Evolutionary conservation across 768 basidiomycete species (phyloP).

Genomic region (Myochromella boudieri): DNA sequence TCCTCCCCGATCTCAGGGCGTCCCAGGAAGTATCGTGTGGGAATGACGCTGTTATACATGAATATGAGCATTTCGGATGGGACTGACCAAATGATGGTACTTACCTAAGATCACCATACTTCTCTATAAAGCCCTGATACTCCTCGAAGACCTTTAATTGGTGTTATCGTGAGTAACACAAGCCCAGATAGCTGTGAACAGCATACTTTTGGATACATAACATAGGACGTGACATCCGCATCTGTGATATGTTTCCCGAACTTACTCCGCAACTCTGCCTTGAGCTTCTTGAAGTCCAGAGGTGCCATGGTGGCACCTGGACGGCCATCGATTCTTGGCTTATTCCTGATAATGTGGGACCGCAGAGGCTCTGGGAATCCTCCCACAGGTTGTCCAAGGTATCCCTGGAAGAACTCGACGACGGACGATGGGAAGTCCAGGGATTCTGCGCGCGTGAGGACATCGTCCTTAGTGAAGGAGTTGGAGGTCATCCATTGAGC

Average conservation of each 20-base stretch:
- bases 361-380: slow-evolving; percentile 99
- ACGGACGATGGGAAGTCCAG: slow-evolving; percentile 98
- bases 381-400: slow-evolving; percentile 95
- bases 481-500: slow-evolving; percentile 99
- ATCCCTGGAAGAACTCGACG: slow-evolving; percentile 99
- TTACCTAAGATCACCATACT: slow-evolving; percentile 92
- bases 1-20: slow-evolving; percentile 92
- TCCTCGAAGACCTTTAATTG: slow-evolving; percentile 86
- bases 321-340: slow-evolving; percentile 89
- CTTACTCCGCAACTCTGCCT: slow-evolving; percentile 87
- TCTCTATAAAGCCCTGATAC: slow-evolving; percentile 91
- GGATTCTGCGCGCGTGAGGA: slow-evolving; percentile 79
- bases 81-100: slow-evolving; percentile 20
- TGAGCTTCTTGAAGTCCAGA: slow-evolving; percentile 95
- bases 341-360: slow-evolving; percentile 87
- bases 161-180: slow-evolving; percentile 1
- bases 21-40: slow-evolving; percentile 96
- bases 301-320: slow-evolving; percentile 89
- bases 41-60: slow-evolving; percentile 67
- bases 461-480: slow-evolving; percentile 82
- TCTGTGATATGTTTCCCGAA: slow-evolving; percentile 96
- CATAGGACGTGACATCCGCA: slow-evolving; percentile 90
- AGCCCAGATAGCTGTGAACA: slow-evolving; percentile 1
- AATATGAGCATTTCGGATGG: slow-evolving; percentile 12
- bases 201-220: slow-evolving; percentile 95